Evolutionary conservation across 495 filamentous ascomycete genomes (phyloP).

Genomic region (Glarea lozoyensis): DNA sequence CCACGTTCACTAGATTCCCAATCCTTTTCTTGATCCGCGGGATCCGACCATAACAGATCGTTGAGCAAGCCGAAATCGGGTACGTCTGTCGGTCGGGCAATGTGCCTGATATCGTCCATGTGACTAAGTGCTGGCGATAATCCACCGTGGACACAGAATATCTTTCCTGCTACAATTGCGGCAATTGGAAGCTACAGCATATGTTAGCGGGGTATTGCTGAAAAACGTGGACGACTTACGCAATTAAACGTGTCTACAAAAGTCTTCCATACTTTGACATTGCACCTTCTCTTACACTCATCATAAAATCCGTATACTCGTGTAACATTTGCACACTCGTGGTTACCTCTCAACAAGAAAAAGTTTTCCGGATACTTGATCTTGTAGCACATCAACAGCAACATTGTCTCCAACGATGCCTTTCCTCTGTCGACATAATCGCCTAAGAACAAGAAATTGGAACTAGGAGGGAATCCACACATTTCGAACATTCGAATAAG

Average conservation of each 20-base stretch:
- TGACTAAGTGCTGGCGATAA: conserved; percentile 86
- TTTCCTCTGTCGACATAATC: conserved; percentile 99
- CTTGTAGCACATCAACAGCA: conserved; percentile 95
- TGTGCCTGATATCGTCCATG: conserved; percentile 97
- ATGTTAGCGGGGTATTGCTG: conserved; percentile 3
- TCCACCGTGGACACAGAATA: conserved; percentile 97
- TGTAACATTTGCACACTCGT: conserved; percentile 98
- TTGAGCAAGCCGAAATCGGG: conserved; percentile 96
- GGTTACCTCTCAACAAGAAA: conserved; percentile 92
- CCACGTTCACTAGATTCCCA: conserved; percentile 98
- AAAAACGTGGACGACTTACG: conserved; percentile 7
- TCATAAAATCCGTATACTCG: conserved; percentile 99
- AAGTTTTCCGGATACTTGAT: conserved; percentile 99
- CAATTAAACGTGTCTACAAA: conserved; percentile 98
- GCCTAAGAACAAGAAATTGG: conserved; percentile 93
- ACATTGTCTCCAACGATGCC: conserved; percentile 93
- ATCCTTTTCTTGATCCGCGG: conserved; percentile 93
- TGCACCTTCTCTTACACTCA: conserved; percentile 95
- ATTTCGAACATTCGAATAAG: conserved; percentile 97
- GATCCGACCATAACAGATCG: conserved; percentile 96
- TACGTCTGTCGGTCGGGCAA: conserved; percentile 92
- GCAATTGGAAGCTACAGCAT: conserved; percentile 68
- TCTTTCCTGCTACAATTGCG: conserved; percentile 93
- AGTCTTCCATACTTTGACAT: conserved; percentile 98
- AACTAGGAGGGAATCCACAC: conserved; percentile 91